A percentile compares a stretch with the other conserved stretches of the same genome.
These are phyloP conservation scores for Coemansia sp. DNA, from an alignment of 192 early-diverging fungal species.

Conservation along the genomic window DNA sequence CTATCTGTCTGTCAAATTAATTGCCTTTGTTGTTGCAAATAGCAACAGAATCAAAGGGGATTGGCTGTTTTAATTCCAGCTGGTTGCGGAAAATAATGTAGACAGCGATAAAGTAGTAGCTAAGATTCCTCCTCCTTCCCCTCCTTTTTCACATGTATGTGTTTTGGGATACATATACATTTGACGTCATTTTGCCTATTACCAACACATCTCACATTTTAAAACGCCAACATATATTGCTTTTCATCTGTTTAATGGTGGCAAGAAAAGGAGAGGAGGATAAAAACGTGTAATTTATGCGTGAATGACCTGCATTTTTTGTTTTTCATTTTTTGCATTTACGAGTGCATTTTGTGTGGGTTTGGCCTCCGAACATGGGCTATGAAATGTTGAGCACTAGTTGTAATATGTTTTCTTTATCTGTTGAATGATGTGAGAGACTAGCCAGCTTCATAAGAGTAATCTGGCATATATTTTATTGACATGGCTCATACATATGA, in stretches of 20 bases:
- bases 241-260: neutral
- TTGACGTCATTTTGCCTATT: slow-evolving; percentile 1
- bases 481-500: too few relatives aligned
- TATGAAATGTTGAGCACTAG: neutral
- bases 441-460: too few relatives aligned
- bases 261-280: too few relatives aligned
- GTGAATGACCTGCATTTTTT: neutral
- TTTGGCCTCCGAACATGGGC: neutral
- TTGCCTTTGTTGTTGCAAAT: neutral
- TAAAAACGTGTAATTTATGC: slow-evolving; percentile 12
- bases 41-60: neutral
- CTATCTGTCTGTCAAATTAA: slow-evolving; percentile 7
- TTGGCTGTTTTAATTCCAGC: slow-evolving; percentile 12
- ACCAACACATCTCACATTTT: neutral
- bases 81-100: neutral
- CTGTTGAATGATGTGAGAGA: too few relatives aligned
- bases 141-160: neutral
- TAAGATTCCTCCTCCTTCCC: too few relatives aligned
- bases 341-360: neutral
- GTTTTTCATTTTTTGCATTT: neutral
- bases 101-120: too few relatives aligned
- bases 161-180: neutral
- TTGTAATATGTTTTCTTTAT: too few relatives aligned
- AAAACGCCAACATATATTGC: neutral
- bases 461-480: too few relatives aligned